phyloP scores from a whole-genome alignment of 2,329 filamentous ascomycete species.

The Colletotrichum higginsianum region DNA sequence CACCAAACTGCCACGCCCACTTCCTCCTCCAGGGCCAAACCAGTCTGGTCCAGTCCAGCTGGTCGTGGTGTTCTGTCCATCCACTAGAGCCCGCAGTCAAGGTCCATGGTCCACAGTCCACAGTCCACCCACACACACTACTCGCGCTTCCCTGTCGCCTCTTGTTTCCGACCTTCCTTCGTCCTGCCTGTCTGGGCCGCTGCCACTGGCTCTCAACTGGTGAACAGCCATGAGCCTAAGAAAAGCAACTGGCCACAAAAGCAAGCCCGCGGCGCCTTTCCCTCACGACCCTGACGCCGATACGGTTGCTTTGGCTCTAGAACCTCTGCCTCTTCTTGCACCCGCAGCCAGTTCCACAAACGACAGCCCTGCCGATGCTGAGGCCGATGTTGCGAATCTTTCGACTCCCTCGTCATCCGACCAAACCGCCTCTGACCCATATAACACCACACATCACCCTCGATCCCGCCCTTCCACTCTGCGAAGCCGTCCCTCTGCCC shows the following conservation, averaged over 20 bases:
- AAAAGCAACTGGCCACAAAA: conserved; percentile 40
- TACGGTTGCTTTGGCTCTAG: conserved; percentile 36
- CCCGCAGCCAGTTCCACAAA: conserved; percentile 22
- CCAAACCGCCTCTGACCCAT: conserved; percentile 34
- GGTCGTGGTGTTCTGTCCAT: conserved; percentile 5
- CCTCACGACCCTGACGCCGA: conserved; percentile 35
- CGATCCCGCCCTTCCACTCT: conserved; percentile 25
- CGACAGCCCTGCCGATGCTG: conserved; percentile 24
- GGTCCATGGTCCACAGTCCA: conserved; percentile 19
- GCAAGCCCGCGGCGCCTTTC: conserved; percentile 32
- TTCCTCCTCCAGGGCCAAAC: not conserved
- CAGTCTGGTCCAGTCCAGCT: conserved; percentile 4
- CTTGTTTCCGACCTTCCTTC: conserved; percentile 36
- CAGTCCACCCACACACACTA: conserved; percentile 27
- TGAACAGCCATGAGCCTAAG: conserved; percentile 37
- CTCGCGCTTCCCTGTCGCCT: conserved; percentile 32
- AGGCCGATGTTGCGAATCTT: conserved; percentile 15
- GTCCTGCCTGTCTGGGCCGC: conserved; percentile 25
- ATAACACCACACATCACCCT: conserved; percentile 32
- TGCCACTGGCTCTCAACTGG: conserved; percentile 31
- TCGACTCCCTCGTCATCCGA: conserved; percentile 28
- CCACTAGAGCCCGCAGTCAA: conserved; percentile 14
- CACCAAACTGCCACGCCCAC: conserved; percentile 15
- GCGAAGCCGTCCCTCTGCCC: conserved; percentile 28
- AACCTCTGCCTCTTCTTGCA: conserved; percentile 33